A percentile compares a stretch with the other conserved stretches of the same genome.
These are phyloP conservation scores for Rachicladosporium sp. DNA, from an alignment of 2,329 filamentous ascomycete genomes.

Conservation along the genomic window DNA sequence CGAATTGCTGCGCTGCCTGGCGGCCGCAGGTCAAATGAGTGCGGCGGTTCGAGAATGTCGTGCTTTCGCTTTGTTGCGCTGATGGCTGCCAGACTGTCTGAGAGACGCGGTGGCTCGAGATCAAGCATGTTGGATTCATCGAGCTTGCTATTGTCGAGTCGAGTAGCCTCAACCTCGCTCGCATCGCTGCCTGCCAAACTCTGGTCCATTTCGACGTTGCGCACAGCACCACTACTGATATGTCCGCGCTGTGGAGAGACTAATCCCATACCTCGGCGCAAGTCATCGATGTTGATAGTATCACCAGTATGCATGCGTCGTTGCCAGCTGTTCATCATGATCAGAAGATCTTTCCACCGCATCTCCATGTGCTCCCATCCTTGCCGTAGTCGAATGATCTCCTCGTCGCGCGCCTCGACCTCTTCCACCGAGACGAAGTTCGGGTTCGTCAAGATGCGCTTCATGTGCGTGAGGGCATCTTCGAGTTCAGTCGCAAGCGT, in stretches of 20 bases:
- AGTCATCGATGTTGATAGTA: constrained; percentile 49
- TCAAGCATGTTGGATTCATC: constrained; percentile 5
- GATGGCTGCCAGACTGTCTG: constrained; percentile 2
- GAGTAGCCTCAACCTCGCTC: constrained; percentile 12
- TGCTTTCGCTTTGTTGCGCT: constrained; percentile 18
- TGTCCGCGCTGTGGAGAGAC: constrained; percentile 25
- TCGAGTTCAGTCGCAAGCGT: constrained; percentile 62
- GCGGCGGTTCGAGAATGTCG: constrained; percentile 22
- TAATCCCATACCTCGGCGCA: constrained; percentile 50
- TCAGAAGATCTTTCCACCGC: constrained; percentile 79
- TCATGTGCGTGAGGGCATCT: constrained; percentile 64
- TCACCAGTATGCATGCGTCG: constrained; percentile 64
- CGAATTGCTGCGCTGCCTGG: constrained; percentile 3
- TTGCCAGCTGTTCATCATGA: constrained; percentile 86
- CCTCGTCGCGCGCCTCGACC: constrained; percentile 81
- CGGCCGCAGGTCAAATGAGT: constrained; percentile 25
- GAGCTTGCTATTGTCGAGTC: constrained; percentile 2
- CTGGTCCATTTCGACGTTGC: constrained; percentile 10
- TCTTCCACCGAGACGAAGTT: constrained; percentile 94
- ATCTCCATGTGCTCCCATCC: constrained; percentile 91
- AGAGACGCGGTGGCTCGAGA: constrained; percentile 5
- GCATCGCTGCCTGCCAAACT: constrained; percentile 17
- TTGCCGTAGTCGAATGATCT: constrained; percentile 68
- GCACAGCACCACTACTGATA: neutral
- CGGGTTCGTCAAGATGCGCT: constrained; percentile 78